Evolutionary conservation across 2,329 filamentous ascomycete species (phyloP), one percentile per base, ranked within the genome.

Genomic region (Neonectria faginata): DNA sequence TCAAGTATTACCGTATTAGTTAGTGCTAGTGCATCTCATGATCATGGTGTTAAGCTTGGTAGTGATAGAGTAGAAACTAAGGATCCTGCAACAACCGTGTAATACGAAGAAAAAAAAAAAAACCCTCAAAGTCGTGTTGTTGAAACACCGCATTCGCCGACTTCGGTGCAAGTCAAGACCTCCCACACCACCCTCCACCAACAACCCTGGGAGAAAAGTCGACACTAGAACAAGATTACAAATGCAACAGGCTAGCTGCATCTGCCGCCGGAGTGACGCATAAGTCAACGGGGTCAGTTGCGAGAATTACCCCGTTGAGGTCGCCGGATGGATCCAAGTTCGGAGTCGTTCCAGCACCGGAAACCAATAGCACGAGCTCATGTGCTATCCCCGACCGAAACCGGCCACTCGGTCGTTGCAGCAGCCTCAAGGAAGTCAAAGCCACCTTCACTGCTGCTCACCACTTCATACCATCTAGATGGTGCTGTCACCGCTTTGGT

Each of bases 201-300:
- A 36, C 5, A 54, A 36, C 29, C 29, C 42, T 39, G 57, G 25
- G 29, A 50, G 18, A 41, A 16, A 29, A 11, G 29, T 45, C 29
- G 25, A 25, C 11, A 53, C 44, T 22, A 7, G n/a, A 47, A 53
- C 20, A 16, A n/a, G 6, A 58, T 63, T 58, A 63, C 60, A 58
- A 58, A 63, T 58, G 12, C 11, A 56, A 14, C 14, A 45, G 27
- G 18, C 14, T n/a, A 41, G 48, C 44, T 55, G 18, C 22, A 47
- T 51, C 29, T 62, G 22, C 57, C 47, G 45, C 25, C 22, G 3
- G 18, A 25, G 22, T 25, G 36, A 29, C 60, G 45, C 60, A 62
- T 18, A 53, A 9, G 41, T 42, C 50, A 39, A 60, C 53, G 50
- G 57, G 48, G 31, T 41, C 22, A 42, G 10, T n/a, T 29, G 11